These are phyloP conservation scores for Barnettozyma vustinii DNA, from an alignment of 805 yeast species.

Conservation along the genomic window DNA sequence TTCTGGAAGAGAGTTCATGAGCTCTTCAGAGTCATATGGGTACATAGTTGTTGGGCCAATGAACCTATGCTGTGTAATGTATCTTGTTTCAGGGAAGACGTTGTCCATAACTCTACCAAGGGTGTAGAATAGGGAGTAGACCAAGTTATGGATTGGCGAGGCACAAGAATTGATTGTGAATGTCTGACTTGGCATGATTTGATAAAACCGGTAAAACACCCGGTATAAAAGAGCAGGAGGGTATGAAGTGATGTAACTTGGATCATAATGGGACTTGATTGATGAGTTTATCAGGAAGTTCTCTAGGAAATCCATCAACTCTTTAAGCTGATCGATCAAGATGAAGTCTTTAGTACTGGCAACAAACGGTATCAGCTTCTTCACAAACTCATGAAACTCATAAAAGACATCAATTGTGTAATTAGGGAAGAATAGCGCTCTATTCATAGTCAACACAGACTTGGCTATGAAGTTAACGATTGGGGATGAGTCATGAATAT, in stretches of 20 bases:
- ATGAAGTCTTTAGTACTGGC: slow-evolving; percentile 8
- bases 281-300: slow-evolving; percentile 2
- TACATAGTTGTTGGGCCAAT: slow-evolving; percentile 22
- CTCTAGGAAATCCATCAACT: slow-evolving; percentile 10
- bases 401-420: slow-evolving; percentile 14
- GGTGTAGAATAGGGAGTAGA: slow-evolving; percentile 14
- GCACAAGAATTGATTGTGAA: slow-evolving; percentile 9
- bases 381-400: slow-evolving; percentile 15
- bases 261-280: slow-evolving; percentile 1
- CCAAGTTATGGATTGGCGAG: slow-evolving; percentile 13
- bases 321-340: slow-evolving; percentile 5
- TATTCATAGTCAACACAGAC: slow-evolving; percentile 3
- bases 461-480: slow-evolving; percentile 11
- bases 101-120: slow-evolving; percentile 19
- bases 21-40: slow-evolving; percentile 14
- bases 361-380: slow-evolving; percentile 10
- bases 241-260: slow-evolving; percentile 12
- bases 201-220: slow-evolving; percentile 12
- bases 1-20: slow-evolving; percentile 5
- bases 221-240: slow-evolving; percentile 14
- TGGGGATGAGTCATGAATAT: slow-evolving; percentile 15
- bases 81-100: slow-evolving; percentile 22
- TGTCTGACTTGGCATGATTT: slow-evolving; percentile 18
- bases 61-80: slow-evolving; percentile 16
- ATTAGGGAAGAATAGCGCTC: slow-evolving; percentile 17